phyloP scores from a whole-genome alignment of 2,329 filamentous ascomycete genomes.

The Cytospora leucostoma region DNA sequence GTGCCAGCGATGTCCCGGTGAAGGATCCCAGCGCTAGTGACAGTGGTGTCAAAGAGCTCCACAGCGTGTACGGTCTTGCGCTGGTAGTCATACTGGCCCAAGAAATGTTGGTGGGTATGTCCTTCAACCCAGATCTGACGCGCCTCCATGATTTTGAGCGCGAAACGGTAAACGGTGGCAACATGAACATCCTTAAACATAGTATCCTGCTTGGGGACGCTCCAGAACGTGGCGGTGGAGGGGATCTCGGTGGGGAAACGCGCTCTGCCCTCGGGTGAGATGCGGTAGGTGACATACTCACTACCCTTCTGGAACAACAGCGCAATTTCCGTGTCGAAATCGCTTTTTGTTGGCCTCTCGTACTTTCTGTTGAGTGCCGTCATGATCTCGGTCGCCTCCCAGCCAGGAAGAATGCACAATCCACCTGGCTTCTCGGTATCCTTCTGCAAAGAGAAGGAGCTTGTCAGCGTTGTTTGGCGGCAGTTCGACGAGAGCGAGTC shows the following conservation, averaged over 20 bases:
- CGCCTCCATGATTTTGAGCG: not conserved
- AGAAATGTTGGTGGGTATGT: too few species aligned
- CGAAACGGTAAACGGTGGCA: not conserved
- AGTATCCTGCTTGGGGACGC: not conserved
- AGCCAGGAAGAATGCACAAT: not conserved
- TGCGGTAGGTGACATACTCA: not conserved
- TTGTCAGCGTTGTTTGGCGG: not conserved
- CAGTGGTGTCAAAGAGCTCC: not conserved
- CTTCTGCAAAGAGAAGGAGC: not conserved
- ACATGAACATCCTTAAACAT: not conserved
- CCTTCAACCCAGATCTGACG: not conserved
- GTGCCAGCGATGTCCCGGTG: not conserved
- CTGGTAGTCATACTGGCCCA: not conserved
- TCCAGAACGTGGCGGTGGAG: not conserved
- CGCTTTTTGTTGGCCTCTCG: not conserved
- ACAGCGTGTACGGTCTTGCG: not conserved
- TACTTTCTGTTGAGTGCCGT: not conserved
- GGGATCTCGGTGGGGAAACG: not conserved
- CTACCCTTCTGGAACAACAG: not conserved
- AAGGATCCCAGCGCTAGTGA: too few species aligned
- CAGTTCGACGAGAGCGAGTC: not conserved
- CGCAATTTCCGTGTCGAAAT: not conserved
- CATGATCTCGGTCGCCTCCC: constrained; percentile 3
- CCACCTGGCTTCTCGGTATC: not conserved
- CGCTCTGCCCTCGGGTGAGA: not conserved